Evolutionary conservation across 257 asterid species (phyloP), one percentile per base, ranked within the genome.

Genomic region (Petunia secreta): DNA sequence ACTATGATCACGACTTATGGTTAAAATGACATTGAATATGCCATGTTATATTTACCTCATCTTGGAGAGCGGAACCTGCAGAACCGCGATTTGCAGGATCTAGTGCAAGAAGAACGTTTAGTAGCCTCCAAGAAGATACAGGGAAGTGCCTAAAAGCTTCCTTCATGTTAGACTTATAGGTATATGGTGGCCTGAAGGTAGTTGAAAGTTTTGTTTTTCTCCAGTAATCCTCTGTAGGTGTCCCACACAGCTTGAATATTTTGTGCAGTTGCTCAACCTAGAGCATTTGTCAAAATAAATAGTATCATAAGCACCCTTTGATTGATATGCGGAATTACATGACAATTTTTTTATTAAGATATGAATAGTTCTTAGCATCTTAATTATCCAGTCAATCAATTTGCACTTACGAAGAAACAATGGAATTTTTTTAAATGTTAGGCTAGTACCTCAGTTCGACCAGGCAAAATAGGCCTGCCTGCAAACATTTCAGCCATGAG

Each of bases 401-500:
- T 25, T 25, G 50, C 36, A 75, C 14, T 75, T 16, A 9, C 2
- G 9, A 25, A 5, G 25, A 3, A 11, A 25, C 68, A 11, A 63
- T 38, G 52, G 10, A 75, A 4, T 10, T n/a, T 4, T 3, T 25
- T 40, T 16, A 16, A 59, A 41, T 58, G 40, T 46, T 41, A 77
- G 37, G 36, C 41, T 58, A 41, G 75, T 85, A 94, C 98, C 98
- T 94, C 98, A 0, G 97, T 91, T 59, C 97, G 84, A 34, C 93
- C 97, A 37, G 98, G 95, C 87, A 94, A 66, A 71, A 94, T 89
- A 4, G 97, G 94, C 87, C 92, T 85, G 53, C 97, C 95, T 0
- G 87, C 90, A 53, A 90, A 89, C 97, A 94, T 92, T 89, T 94
- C 98, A 3, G 97, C 97, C 93, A 94, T 80, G 75, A 94, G 95